Evolutionary conservation across 1,139 yeast species (phyloP).

Genomic region (Diutina neorugosa): DNA sequence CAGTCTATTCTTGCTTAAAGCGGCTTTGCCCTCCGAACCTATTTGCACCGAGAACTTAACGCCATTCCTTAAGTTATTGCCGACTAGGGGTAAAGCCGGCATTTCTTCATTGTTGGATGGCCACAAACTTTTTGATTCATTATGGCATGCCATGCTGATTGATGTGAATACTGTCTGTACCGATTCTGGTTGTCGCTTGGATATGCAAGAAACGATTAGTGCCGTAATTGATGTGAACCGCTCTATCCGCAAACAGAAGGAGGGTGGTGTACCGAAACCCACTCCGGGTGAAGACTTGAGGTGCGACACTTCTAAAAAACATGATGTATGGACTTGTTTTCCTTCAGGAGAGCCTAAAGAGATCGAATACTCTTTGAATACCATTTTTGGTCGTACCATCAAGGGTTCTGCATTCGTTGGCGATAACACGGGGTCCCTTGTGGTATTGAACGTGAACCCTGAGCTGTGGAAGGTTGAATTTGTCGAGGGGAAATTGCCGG

Average conservation of each 20-base stretch:
- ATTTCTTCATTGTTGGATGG: constrained; percentile 80
- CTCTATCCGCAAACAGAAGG: constrained; percentile 42
- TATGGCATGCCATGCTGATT: constrained; percentile 90
- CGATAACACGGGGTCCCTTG: constrained; percentile 18
- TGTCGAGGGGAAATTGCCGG: constrained; percentile 6
- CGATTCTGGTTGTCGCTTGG: constrained; percentile 29
- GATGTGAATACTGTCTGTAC: constrained; percentile 58
- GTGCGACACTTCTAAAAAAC: constrained; percentile 50
- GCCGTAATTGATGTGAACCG: constrained; percentile 65
- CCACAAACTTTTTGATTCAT: constrained; percentile 88
- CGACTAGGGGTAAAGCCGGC: constrained; percentile 90
- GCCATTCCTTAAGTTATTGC: constrained; percentile 80
- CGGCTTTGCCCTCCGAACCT: constrained; percentile 91
- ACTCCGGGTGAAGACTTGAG: constrained; percentile 50
- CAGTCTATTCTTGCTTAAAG: constrained; percentile 51
- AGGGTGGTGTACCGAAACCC: constrained; percentile 74
- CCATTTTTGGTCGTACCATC: constrained; percentile 58
- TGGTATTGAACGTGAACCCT: constrained; percentile 33
- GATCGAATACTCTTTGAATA: constrained; percentile 42
- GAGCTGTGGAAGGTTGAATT: constrained; percentile 33
- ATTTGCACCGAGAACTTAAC: constrained; percentile 96
- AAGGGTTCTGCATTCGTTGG: constrained; percentile 50
- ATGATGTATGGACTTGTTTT: constrained; percentile 57
- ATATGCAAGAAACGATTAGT: constrained; percentile 61
- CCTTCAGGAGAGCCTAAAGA: constrained; percentile 51